phyloP scores from a whole-genome alignment of 108 stramenopile species.

The Chaetoceros muelleri region DNA sequence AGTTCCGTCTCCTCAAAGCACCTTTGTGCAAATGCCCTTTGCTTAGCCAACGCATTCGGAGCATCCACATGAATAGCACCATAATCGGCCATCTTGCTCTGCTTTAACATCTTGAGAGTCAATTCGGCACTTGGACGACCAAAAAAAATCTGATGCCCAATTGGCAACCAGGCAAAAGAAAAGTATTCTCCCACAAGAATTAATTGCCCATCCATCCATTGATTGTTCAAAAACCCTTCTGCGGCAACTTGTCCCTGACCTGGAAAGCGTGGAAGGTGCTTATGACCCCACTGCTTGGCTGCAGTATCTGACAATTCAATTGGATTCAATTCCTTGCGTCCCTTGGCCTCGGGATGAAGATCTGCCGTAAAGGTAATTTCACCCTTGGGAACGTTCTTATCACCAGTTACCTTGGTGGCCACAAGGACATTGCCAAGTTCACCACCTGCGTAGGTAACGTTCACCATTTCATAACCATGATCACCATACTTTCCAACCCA shows the following conservation, averaged over 20 bases:
- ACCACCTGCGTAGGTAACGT: constrained; percentile 56
- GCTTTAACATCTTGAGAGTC: constrained; percentile 43
- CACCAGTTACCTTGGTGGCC: constrained; percentile 67
- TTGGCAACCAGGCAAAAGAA: constrained; percentile 65
- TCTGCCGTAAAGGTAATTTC: constrained; percentile 60
- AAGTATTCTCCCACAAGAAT: constrained; percentile 54
- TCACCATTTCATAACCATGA: constrained; percentile 77
- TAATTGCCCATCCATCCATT: constrained; percentile 69
- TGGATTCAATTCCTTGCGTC: constrained; percentile 29
- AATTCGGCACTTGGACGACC: constrained; percentile 57
- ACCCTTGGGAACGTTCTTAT: constrained; percentile 58
- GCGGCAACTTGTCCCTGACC: constrained; percentile 65
- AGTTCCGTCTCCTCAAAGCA: constrained; percentile 40
- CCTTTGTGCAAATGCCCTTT: constrained; percentile 12
- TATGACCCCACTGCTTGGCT: constrained; percentile 51
- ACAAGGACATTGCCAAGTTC: constrained; percentile 28
- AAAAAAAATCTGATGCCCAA: constrained; percentile 74
- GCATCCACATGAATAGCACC: neutral
- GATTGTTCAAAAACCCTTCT: constrained; percentile 35
- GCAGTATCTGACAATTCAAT: constrained; percentile 54
- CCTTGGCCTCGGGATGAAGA: constrained; percentile 21
- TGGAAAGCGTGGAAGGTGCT: constrained; percentile 39
- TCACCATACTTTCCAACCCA: constrained; percentile 75
- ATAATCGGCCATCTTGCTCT: constrained; percentile 3
- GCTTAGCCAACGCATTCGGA: neutral